A percentile compares a stretch with the other conserved stretches of the same genome.
phyloP scores from a whole-genome alignment of 192 early-diverging fungal genomes.

The Pilobolus umbonatus region DNA sequence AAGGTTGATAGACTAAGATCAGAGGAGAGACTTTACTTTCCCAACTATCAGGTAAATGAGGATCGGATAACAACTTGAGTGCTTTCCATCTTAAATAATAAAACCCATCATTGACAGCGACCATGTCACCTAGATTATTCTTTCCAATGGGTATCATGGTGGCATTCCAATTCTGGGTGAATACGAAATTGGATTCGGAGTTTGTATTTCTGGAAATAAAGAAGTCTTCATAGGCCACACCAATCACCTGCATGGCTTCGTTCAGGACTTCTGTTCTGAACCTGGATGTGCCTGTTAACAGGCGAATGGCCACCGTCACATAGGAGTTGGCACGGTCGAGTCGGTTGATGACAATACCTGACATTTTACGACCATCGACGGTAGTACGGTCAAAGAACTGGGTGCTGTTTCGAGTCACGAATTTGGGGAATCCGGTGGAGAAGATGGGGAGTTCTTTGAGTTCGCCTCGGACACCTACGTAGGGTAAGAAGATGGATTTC shows the following conservation, averaged over 20 bases:
- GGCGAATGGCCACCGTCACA: slow-evolving; percentile 9
- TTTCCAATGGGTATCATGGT: slow-evolving; percentile 8
- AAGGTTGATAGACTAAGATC: not conserved
- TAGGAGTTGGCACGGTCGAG: not conserved
- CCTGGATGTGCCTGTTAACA: slow-evolving; percentile 24
- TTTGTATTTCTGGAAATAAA: slow-evolving; percentile 21
- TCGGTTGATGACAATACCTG: slow-evolving; percentile 9
- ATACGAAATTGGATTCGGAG: not conserved
- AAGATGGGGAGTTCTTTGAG: slow-evolving; percentile 39
- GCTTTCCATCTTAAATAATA: slow-evolving; percentile 27
- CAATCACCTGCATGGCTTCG: not conserved
- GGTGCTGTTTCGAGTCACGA: not conserved
- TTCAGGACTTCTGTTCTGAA: slow-evolving; percentile 21
- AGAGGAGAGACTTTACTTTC: slow-evolving; percentile 10
- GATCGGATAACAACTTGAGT: slow-evolving; percentile 29
- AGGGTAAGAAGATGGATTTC: slow-evolving; percentile 36
- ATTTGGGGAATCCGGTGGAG: slow-evolving; percentile 21
- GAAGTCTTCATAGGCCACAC: not conserved
- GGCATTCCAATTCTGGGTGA: slow-evolving; percentile 20
- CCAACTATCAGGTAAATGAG: slow-evolving; percentile 12
- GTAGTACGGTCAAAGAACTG: not conserved
- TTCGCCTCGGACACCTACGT: slow-evolving; percentile 42
- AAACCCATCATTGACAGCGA: slow-evolving; percentile 9
- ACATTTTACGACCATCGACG: not conserved
- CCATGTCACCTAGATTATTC: not conserved